Conservation (phyloP, 139 green algal species). For the Tetraselmis striata region DNA sequence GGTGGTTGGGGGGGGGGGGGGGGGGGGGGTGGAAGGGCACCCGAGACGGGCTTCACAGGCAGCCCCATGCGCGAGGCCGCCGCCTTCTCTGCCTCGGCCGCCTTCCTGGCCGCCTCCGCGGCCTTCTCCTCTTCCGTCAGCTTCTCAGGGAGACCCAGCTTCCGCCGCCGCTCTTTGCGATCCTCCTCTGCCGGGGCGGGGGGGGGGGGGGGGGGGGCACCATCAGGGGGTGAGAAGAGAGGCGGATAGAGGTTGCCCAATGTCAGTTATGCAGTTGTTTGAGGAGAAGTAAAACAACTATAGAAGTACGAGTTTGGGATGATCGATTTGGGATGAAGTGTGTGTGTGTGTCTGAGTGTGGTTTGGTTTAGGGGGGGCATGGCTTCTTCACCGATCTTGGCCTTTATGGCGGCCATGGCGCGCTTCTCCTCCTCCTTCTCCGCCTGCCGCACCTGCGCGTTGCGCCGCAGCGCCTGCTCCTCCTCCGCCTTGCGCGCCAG, state of each 20-base stretch:
- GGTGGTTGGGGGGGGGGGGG: no score
- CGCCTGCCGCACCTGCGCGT: constrained; percentile 49
- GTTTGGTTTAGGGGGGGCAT: no score
- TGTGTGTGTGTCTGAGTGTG: not conserved
- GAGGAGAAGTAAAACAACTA: no score
- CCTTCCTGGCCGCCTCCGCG: constrained; percentile 26
- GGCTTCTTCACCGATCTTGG: not conserved
- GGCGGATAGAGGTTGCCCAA: no score
- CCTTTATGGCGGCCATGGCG: not conserved
- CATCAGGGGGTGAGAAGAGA: no score
- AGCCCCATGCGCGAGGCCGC: constrained; percentile 5
- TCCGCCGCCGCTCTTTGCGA: constrained; percentile 60
- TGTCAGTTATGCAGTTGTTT: no score
- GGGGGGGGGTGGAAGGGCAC: no score
- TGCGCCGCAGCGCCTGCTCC: constrained; percentile 57
- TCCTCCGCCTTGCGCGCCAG: constrained; percentile 57
- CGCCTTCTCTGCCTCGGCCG: constrained; percentile 28
- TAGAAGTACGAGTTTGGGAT: no score
- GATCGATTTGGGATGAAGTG: no score
- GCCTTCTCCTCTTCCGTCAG: constrained; percentile 82
- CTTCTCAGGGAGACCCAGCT: constrained; percentile 84
- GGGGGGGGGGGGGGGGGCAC: no score
- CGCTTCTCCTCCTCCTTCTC: constrained; percentile 61
- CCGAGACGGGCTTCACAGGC: constrained; percentile 58
- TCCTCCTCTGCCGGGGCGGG: constrained; percentile 90